Conservation (phyloP, 305 asterid genomes). For the Solanum hybrid region DNA sequence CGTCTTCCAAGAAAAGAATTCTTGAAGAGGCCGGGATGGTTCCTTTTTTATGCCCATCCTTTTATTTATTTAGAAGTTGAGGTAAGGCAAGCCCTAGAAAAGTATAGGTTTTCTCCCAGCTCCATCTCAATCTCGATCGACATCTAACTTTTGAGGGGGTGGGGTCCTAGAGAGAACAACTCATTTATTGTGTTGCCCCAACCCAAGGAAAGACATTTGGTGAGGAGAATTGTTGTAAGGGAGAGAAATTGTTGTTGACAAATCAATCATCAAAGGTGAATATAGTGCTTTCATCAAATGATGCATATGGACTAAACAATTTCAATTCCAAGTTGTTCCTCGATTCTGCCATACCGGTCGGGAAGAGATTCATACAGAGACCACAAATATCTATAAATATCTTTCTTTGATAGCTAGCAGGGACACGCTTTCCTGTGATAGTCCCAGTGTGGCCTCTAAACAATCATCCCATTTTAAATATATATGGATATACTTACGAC, state of each 20-base stretch:
- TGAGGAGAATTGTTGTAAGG: neutral
- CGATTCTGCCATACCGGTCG: neutral
- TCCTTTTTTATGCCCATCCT: neutral
- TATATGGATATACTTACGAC: neutral
- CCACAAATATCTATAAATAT: neutral
- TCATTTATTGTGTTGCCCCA: neutral
- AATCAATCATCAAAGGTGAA: neutral
- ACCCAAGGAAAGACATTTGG: neutral
- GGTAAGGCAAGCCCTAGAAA: neutral
- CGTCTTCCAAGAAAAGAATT: neutral
- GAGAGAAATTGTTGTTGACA: neutral
- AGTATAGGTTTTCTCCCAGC: neutral
- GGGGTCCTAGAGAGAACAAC: neutral
- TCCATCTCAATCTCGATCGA: neutral
- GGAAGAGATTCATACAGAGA: neutral
- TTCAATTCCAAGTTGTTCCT: neutral
- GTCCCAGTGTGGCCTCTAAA: neutral
- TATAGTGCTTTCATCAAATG: neutral
- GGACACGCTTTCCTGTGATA: neutral
- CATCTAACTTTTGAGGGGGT: neutral
- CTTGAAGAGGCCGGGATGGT: neutral
- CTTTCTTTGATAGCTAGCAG: neutral
- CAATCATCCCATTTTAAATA: neutral
- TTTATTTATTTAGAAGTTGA: too few relatives aligned
- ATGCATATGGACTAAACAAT: neutral